These are phyloP conservation scores for Colletotrichum sp. DNA, from an alignment of 2,329 filamentous ascomycete species.

Conservation along the genomic window DNA sequence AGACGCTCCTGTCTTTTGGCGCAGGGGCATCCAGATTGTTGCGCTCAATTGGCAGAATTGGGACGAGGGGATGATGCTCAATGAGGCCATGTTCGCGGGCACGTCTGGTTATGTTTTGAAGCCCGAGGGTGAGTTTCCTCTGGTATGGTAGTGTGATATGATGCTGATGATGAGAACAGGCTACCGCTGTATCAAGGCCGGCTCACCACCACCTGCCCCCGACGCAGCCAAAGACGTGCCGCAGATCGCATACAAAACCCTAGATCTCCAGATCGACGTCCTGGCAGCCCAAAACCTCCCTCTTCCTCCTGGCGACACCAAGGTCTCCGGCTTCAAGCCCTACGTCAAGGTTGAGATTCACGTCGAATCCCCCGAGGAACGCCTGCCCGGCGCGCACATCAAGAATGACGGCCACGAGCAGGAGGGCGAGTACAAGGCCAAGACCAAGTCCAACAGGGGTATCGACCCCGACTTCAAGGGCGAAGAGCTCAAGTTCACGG, in stretches of 20 bases:
- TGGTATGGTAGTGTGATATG: background rate
- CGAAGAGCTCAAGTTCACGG: conserved; percentile 62
- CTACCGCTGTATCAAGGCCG: conserved; percentile 40
- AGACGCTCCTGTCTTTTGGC: conserved; percentile 85
- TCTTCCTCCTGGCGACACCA: conserved; percentile 59
- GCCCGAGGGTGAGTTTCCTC: conserved; percentile 62
- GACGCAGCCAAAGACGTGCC: background rate
- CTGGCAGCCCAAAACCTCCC: conserved; percentile 79
- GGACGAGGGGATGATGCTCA: conserved; percentile 95
- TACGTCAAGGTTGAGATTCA: conserved; percentile 88
- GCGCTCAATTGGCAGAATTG: conserved; percentile 93
- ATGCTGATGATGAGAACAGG: conserved; percentile 24
- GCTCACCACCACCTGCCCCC: conserved; percentile 10
- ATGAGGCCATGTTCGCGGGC: conserved; percentile 88
- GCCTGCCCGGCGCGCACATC: conserved; percentile 34
- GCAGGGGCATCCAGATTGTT: conserved; percentile 87
- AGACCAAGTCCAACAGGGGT: conserved; percentile 63
- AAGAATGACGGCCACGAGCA: conserved; percentile 44
- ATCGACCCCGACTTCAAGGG: conserved; percentile 66
- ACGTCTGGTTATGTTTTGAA: conserved; percentile 88
- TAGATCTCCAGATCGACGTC: conserved; percentile 76
- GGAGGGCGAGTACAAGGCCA: conserved; percentile 58
- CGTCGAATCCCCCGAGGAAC: conserved; percentile 68
- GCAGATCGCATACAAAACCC: conserved; percentile 55
- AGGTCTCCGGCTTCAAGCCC: conserved; percentile 67